These are phyloP conservation scores for Tetracladium setigerum DNA, from an alignment of 495 filamentous ascomycete genomes.

Conservation along the genomic window DNA sequence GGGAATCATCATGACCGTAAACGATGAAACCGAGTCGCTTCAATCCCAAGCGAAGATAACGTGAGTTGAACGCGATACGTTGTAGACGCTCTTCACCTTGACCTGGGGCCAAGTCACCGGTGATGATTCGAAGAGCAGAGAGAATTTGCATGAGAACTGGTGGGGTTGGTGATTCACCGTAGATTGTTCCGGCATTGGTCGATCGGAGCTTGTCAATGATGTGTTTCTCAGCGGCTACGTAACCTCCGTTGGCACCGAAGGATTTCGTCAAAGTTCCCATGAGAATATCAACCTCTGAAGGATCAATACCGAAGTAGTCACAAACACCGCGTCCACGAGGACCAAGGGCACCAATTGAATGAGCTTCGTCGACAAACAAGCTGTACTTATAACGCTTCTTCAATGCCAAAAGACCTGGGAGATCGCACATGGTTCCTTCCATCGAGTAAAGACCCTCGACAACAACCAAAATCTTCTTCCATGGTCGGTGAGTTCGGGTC, in stretches of 20 bases:
- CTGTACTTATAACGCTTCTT: constrained; percentile 96
- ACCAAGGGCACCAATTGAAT: constrained; percentile 91
- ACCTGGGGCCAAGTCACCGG: constrained; percentile 76
- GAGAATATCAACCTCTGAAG: constrained; percentile 83
- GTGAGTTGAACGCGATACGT: constrained; percentile 95
- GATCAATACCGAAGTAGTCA: constrained; percentile 91
- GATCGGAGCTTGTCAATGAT: constrained; percentile 86
- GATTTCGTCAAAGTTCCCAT: constrained; percentile 99
- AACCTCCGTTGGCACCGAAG: constrained; percentile 96
- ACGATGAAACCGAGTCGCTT: constrained; percentile 97
- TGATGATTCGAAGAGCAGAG: constrained; percentile 76
- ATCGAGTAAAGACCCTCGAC: constrained; percentile 98
- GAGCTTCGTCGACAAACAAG: constrained; percentile 92
- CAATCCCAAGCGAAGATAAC: constrained; percentile 91
- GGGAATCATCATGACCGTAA: constrained; percentile 94
- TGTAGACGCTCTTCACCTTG: constrained; percentile 95
- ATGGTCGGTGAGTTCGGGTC: constrained; percentile 91
- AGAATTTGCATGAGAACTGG: constrained; percentile 84
- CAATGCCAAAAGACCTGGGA: constrained; percentile 75
- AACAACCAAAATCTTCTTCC: constrained; percentile 97
- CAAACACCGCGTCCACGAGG: constrained; percentile 86
- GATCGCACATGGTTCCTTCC: constrained; percentile 97
- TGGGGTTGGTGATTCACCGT: constrained; percentile 81
- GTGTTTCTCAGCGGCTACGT: constrained; percentile 81
- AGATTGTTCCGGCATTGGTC: constrained; percentile 79